Evolutionary conservation across 345 rosid species (phyloP), one percentile per base, ranked within the genome.

Genomic region (Moricandia moricandioides): DNA sequence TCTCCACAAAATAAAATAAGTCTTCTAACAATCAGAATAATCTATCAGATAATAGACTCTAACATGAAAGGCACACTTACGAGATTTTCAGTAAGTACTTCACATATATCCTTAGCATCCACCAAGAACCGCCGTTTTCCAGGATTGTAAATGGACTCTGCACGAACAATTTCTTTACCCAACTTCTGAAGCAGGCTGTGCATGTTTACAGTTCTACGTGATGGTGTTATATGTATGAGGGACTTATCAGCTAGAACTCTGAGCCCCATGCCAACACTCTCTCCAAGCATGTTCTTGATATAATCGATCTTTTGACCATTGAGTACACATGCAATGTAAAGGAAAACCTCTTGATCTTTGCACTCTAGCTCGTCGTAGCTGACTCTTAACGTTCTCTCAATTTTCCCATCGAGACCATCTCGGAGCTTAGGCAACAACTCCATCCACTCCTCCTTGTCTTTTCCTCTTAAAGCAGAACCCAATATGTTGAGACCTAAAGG

Each of bases 121-220:
- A 73, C 58, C 21, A 82, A 30, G 17, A 80, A 60, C 4, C 78
- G 71, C 0, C 76, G 70, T 26, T 67, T 60, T 7, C 65, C 73
- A 49, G 78, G 78, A 5, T 57, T 55, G 70, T 57, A 30, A 16
- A 51, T 37, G 14, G 63, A 56, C 37, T 79, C 74, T 52, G 12
- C 40, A 1, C 63, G 81, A 14, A 79, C 70, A 55, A 77, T 57
- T 6, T 70, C 63, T 58, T 59, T 8, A 29, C 83, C 81, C 77
- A 82, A 34, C 35, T 54, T 75, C 11, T 73, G 72, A 2, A 79
- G 63, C 70, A 73, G 45, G 47, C 24, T 70, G 72, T 83, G 83
- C 77, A 83, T 76, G 0, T 62, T 0, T 1, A 81, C 54, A 24
- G 55, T 39, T 21, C 16, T n/a, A 1, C 5, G 7, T 33, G 47